Conservation (phyloP, 306 rosid species). For the Gynostemma pentaphyllum region DNA sequence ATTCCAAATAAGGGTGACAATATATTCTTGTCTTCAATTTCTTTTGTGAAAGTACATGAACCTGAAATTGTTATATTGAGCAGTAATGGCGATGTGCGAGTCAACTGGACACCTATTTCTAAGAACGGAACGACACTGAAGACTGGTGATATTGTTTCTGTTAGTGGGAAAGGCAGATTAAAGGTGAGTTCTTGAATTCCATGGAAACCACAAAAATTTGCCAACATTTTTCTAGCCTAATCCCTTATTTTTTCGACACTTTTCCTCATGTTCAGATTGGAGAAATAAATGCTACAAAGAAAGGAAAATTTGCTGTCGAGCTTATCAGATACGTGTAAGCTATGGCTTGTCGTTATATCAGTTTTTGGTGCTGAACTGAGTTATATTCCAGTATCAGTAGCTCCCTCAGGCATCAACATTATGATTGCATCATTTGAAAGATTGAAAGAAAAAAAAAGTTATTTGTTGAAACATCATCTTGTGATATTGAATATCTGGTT, state of each 20-base stretch:
- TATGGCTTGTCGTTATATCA: background rate
- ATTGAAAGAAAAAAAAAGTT: background rate
- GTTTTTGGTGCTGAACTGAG: background rate
- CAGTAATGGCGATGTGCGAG: conserved; percentile 75
- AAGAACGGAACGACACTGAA: conserved; percentile 64
- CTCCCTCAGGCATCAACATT: background rate
- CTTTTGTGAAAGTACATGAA: background rate
- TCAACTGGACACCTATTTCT: conserved; percentile 73
- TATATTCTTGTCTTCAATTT: background rate
- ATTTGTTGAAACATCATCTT: background rate
- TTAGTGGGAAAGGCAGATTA: conserved; percentile 75
- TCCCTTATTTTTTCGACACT: background rate
- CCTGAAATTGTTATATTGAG: conserved; percentile 8
- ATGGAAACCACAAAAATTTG: conserved; percentile 4
- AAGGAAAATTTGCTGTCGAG: conserved; percentile 79
- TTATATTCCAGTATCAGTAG: background rate
- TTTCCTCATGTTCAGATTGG: conserved; percentile 49
- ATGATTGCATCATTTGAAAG: background rate
- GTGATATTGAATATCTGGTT: background rate
- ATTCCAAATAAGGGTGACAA: background rate
- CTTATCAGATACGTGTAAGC: conserved; percentile 55
- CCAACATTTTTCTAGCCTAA: background rate
- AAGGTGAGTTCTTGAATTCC: conserved; percentile 36
- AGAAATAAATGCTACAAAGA: conserved; percentile 68
- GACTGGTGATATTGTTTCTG: conserved; percentile 78